A percentile compares a stretch with the other conserved stretches of the same genome.
Conservation (phyloP, 1,284 basidiomycete genomes). For the Rhizoctonia solani region DNA sequence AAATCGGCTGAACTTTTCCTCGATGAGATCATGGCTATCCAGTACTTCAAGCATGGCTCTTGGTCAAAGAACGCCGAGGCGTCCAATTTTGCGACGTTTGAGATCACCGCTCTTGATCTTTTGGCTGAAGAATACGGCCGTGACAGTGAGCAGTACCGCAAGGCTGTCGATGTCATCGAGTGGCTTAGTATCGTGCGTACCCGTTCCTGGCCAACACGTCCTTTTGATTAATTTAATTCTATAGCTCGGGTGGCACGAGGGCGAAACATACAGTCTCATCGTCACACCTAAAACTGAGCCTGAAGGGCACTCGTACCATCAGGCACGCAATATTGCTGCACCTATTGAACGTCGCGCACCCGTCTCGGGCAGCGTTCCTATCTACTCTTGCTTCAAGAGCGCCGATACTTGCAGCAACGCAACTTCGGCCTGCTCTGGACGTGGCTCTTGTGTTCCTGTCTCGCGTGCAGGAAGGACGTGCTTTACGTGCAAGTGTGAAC, state of each 20-base stretch:
- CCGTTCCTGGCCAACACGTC: conserved; percentile 39
- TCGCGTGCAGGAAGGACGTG: conserved; percentile 67
- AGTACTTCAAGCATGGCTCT: conserved; percentile 40
- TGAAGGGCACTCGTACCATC: not conserved
- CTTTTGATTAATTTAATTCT: not conserved
- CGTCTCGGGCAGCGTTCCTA: conserved; percentile 57
- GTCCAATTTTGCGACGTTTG: conserved; percentile 61
- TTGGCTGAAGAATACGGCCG: conserved; percentile 54
- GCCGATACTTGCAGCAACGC: conserved; percentile 60
- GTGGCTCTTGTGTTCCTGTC: conserved; percentile 60
- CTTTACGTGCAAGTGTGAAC: conserved; percentile 69
- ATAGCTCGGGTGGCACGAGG: conserved; percentile 20
- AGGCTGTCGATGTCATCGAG: conserved; percentile 53
- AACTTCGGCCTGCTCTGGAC: conserved; percentile 69
- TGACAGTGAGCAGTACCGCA: conserved; percentile 58
- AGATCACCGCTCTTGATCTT: conserved; percentile 56
- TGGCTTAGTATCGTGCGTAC: conserved; percentile 46
- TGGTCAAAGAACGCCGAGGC: not conserved
- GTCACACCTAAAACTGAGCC: conserved; percentile 33
- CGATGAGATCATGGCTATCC: conserved; percentile 52
- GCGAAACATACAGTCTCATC: conserved; percentile 31
- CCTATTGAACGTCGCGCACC: conserved; percentile 47
- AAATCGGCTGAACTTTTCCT: conserved; percentile 50
- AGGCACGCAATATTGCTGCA: conserved; percentile 48
- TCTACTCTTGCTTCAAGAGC: conserved; percentile 66